Percentiles rank a stretch among this genome's conserved stretches.
Conservation (phyloP, 257 asterid genomes). For the Fraxinus anomala region DNA sequence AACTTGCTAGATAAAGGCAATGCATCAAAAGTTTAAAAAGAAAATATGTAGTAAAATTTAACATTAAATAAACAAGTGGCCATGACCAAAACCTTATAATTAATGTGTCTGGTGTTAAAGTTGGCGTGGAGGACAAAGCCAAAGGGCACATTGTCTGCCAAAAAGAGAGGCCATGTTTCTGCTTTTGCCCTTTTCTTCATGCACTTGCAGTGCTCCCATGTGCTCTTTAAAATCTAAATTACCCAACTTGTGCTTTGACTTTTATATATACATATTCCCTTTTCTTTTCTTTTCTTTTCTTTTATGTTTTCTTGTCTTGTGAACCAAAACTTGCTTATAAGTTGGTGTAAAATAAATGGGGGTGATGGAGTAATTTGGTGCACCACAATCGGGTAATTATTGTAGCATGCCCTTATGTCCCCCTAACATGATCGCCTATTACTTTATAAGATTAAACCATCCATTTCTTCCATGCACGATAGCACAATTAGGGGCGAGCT, state of each 20-base stretch:
- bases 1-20: too few species aligned
- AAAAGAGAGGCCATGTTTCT: too few species aligned
- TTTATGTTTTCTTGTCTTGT: not conserved
- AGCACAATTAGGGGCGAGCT: too few species aligned
- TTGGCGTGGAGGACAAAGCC: not conserved
- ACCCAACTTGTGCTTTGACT: constrained; percentile 1
- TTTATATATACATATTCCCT: not conserved
- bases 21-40: not conserved
- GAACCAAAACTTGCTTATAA: not conserved
- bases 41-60: too few species aligned
- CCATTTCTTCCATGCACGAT: too few species aligned
- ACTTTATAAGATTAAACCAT: too few species aligned
- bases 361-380: too few species aligned
- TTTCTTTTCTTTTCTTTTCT: not conserved
- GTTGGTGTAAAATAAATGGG: too few species aligned
- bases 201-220: too few species aligned
- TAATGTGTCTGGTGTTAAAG: not conserved
- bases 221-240: not conserved
- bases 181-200: too few species aligned
- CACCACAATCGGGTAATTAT: not conserved
- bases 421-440: not conserved
- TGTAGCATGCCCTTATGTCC: not conserved
- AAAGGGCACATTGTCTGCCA: too few species aligned
- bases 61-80: not conserved
- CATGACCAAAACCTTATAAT: not conserved